Evolutionary conservation across 2,329 filamentous ascomycete genomes (phyloP), one percentile per base, ranked within the genome.

Genomic region (Rachicladosporium sp.): DNA sequence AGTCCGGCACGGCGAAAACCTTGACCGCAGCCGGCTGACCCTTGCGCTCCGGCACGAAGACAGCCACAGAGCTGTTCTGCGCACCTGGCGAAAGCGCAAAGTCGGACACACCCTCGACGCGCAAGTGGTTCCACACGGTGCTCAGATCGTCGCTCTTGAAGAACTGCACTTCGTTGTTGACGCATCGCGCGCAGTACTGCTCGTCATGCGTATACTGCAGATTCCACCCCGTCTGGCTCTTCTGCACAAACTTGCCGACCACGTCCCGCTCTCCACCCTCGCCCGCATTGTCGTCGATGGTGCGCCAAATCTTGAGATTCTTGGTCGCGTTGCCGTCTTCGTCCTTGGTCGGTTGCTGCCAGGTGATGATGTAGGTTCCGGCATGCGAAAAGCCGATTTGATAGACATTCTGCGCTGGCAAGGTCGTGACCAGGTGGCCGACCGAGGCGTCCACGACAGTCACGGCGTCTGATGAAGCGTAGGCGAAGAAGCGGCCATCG

Each of bases 131-230:
- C 87, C 88, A 95, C 46, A 93, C 85, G 35, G 78, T 88, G 50
- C 73, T 69, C 56, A 96, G 70, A 59, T 96, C 80, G 49, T 81
- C 74, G 60, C 85, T 91, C 64, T 93, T 76, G 69, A 89, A 96
- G 63, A 98, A 94, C 56, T 96, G 91, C 41, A 98, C 84, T 70
- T 96, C 88, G 61, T 98, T 98, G 62, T 85, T 95, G 54, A 96
- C 89, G 46, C 80, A 73, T 50, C 91, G 86, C 49, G 89, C 91
- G 62, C 89, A 96, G 62, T 85, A 89, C 60, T 79, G 31, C 71
- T 98, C 91, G 59, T 98, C 91, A 43, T 77, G 74, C 23, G 88
- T 94, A 65, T 96, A 98, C 66, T 96, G 89, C 58, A 98, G 71
- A 60, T 95, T 96, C 89, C 89, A 96, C 56, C 88, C 85, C 34